Percentiles rank a stretch among this genome's conserved stretches.
These are phyloP conservation scores for Calonectria leucothoes DNA, from an alignment of 2,329 filamentous ascomycete species.

Conservation along the genomic window DNA sequence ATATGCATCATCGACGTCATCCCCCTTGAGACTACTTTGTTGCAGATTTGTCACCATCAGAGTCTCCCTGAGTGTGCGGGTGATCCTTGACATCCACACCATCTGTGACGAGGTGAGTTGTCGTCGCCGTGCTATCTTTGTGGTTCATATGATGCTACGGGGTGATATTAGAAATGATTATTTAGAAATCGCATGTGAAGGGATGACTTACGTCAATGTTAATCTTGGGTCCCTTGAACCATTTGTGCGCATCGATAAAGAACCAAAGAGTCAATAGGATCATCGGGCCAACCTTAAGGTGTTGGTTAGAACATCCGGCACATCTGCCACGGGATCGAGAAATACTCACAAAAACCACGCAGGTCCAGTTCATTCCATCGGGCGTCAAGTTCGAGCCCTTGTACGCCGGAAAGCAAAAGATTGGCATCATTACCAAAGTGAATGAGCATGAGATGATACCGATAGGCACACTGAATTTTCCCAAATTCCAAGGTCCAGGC, in stretches of 20 bases:
- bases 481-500: constrained; percentile 25
- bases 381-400: constrained; percentile 7
- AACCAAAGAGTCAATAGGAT: constrained; percentile 15
- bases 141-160: constrained; percentile 13
- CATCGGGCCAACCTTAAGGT: constrained; percentile 4
- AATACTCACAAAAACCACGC: constrained; percentile 22
- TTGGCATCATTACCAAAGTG: constrained; percentile 24
- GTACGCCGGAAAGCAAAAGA: constrained; percentile 24
- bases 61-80: neutral
- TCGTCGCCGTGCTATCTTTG: too few relatives aligned
- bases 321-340: too few relatives aligned
- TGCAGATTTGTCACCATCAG: neutral
- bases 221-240: constrained; percentile 27
- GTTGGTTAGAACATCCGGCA: neutral
- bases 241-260: constrained; percentile 24
- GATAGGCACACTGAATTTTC: constrained; percentile 13
- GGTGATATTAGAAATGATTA: neutral
- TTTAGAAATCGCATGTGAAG: neutral
- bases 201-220: constrained; percentile 14
- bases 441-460: constrained; percentile 18
- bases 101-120: neutral
- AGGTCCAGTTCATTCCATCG: constrained; percentile 28
- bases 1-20: neutral
- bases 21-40: neutral
- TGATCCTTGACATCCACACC: constrained; percentile 16